phyloP scores from a whole-genome alignment of 805 yeast genomes.

The Sugiyamaella marilandica region DNA sequence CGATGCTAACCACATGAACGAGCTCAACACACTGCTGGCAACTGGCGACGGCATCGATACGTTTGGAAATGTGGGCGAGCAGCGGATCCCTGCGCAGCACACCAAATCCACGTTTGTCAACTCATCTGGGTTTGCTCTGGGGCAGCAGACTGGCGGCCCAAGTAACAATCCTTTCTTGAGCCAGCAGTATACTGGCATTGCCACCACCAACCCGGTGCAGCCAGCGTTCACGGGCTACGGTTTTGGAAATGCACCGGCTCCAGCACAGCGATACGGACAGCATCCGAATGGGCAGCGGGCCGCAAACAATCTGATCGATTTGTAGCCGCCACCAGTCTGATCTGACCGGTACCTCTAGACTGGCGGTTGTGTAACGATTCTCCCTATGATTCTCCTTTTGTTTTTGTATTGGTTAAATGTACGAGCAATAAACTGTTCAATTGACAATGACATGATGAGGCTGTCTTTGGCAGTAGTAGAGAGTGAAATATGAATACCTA shows the following conservation, averaged over 20 bases:
- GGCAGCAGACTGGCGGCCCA: constrained; percentile 12
- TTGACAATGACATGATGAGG: no score
- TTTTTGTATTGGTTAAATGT: not conserved
- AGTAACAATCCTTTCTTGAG: constrained; percentile 55
- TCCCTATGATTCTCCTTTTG: not conserved
- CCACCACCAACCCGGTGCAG: constrained; percentile 54
- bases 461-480: no score
- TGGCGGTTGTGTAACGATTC: not conserved
- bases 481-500: no score
- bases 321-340: constrained; percentile 13
- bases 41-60: constrained; percentile 92
- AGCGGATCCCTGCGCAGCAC: constrained; percentile 88
- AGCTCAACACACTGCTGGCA: constrained; percentile 72
- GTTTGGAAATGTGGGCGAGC: constrained; percentile 80
- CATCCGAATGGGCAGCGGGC: constrained; percentile 15
- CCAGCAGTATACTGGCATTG: constrained; percentile 69
- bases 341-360: not conserved
- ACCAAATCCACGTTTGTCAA: constrained; percentile 79
- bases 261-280: constrained; percentile 21
- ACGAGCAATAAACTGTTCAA: not conserved
- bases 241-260: constrained; percentile 68
- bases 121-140: constrained; percentile 57
- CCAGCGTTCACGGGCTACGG: constrained; percentile 93
- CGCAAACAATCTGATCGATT: constrained; percentile 28
- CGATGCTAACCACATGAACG: constrained; percentile 51